These are phyloP conservation scores for Pezicula neosporulosa DNA, from an alignment of 2,329 filamentous ascomycete species.

Conservation along the genomic window DNA sequence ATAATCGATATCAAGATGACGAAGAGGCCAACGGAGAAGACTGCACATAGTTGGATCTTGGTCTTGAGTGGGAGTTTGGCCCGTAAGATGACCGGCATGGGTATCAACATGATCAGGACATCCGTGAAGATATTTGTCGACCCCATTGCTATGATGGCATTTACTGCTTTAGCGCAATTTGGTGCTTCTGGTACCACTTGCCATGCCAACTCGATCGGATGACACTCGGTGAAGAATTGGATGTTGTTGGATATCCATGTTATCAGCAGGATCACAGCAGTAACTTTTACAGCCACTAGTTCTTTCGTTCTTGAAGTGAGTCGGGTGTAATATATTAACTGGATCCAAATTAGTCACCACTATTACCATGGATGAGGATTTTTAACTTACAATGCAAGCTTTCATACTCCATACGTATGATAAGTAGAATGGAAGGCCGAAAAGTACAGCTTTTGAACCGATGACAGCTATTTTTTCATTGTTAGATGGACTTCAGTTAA, in stretches of 20 bases:
- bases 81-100: slow-evolving; percentile 15
- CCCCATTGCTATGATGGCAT: slow-evolving; percentile 6
- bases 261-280: slow-evolving; percentile 5
- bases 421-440: slow-evolving; percentile 13
- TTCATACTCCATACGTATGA: slow-evolving; percentile 22
- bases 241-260: slow-evolving; percentile 15
- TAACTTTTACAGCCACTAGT: slow-evolving; percentile 6
- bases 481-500: not conserved
- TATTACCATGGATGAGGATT: not conserved
- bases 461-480: slow-evolving; percentile 8
- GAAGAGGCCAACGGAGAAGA: slow-evolving; percentile 13
- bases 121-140: slow-evolving; percentile 14
- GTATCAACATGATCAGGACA: slow-evolving; percentile 14
- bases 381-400: slow-evolving; percentile 17
- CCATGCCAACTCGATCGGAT: slow-evolving; percentile 14
- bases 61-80: slow-evolving; percentile 5
- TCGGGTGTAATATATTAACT: slow-evolving; percentile 19
- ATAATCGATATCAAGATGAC: slow-evolving; percentile 13
- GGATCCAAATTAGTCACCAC: too few relatives aligned
- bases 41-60: slow-evolving; percentile 9
- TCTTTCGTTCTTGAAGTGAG: slow-evolving; percentile 11
- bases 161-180: slow-evolving; percentile 11
- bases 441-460: slow-evolving; percentile 14
- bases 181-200: slow-evolving; percentile 12
- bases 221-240: slow-evolving; percentile 15